Evolutionary conservation across 768 basidiomycete genomes (phyloP), one percentile per base, ranked within the genome.

Genomic region (Ramaria sp.): DNA sequence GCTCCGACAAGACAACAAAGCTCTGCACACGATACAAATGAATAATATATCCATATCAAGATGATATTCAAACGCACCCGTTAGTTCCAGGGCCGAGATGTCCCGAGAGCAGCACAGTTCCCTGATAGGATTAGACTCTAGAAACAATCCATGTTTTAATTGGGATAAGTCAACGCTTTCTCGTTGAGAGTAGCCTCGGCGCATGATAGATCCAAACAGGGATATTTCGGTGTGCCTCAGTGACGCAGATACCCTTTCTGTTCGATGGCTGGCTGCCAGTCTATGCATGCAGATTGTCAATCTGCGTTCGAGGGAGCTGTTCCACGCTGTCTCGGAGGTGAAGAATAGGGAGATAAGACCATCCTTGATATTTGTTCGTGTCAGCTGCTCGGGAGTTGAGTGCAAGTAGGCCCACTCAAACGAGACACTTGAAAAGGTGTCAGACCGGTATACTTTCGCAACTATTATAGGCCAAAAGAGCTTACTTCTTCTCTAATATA

Each of bases 331-430:
- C 20, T 15, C 5, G 18, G 48, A 50, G 28, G n/a, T n/a, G n/a
- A 50, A 50, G 34, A 50, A 50, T 8, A 37, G 13, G 28, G 28
- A 32, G 12, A 71, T 57, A 3, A 83, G 67, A 32, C 70, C 61
- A 10, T 62, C 56, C 8, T 71, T 70, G 59, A 2, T 56, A 39
- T 3, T 59, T 39, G 2, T 58, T 54, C 2, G 69, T 62, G 58
- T 71, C 65, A 20, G 50, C 57, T 18, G 59, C 3, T 24, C 42
- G 25, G 63, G 58, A 6, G 51, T 48, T 39, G 63, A 64, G 22
- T 71, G 71, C 7, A 75, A 51, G 60, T 77, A 78, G 16, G 81
- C 56, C 63, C 66, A 70, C 18, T 73, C 73, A 57, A 82, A 83
- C 2, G 59, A 48, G 30, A 66, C 28, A 10, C 68, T 64, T 55